These are phyloP conservation scores for Blumeriella jaapii DNA, from an alignment of 2,329 filamentous ascomycete species.

Conservation along the genomic window DNA sequence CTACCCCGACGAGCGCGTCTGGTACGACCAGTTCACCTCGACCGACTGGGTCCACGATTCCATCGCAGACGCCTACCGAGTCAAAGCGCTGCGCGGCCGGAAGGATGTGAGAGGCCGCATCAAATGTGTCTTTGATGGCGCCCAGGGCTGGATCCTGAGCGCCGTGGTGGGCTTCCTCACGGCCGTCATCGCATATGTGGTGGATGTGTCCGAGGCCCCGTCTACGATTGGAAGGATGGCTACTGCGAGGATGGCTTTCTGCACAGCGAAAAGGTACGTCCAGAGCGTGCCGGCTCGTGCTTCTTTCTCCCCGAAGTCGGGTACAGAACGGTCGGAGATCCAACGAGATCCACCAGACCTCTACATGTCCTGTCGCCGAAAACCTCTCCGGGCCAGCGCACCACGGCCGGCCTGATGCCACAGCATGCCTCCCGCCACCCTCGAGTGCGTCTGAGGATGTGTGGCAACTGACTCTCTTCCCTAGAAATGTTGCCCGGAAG, in stretches of 20 bases:
- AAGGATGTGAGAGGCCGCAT: slow-evolving; percentile 79
- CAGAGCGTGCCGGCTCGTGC: neutral
- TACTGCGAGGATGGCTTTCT: slow-evolving; percentile 68
- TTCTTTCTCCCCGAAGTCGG: neutral
- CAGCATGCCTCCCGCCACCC: neutral
- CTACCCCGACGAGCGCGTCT: slow-evolving; percentile 75
- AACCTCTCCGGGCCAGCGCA: too few species aligned
- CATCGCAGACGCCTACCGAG: slow-evolving; percentile 84
- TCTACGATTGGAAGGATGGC: slow-evolving; percentile 88
- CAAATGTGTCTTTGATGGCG: slow-evolving; percentile 66
- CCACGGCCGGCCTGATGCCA: too few species aligned
- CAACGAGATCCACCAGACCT: neutral
- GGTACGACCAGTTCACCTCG: slow-evolving; percentile 98
- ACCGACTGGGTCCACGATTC: slow-evolving; percentile 98
- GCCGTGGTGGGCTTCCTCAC: slow-evolving; percentile 81
- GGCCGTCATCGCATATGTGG: slow-evolving; percentile 74
- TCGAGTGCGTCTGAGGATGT: neutral
- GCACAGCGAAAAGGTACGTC: slow-evolving; percentile 52
- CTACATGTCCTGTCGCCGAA: too few species aligned
- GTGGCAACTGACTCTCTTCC: slow-evolving; percentile 13
- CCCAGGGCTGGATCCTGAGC: slow-evolving; percentile 89
- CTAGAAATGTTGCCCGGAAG: slow-evolving; percentile 44
- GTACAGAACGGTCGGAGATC: neutral
- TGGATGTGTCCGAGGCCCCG: slow-evolving; percentile 77
- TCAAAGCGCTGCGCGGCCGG: slow-evolving; percentile 68